Percentiles rank a stretch among this genome's conserved stretches.
phyloP scores from a whole-genome alignment of 345 rosid genomes.

The Kernera saxatilis region DNA sequence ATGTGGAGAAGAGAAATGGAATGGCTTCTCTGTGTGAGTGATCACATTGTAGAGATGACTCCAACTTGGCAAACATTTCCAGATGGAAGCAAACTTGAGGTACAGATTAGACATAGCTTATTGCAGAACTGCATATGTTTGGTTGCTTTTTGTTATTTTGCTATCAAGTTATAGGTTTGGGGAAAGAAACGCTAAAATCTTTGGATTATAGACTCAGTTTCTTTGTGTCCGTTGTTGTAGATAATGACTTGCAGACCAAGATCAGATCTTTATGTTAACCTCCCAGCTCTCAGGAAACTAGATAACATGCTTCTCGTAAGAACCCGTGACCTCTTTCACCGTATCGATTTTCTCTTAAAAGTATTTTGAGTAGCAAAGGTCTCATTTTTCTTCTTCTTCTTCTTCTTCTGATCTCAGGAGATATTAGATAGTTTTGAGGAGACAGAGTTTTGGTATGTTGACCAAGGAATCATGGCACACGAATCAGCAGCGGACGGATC shows the following conservation, averaged over 20 bases:
- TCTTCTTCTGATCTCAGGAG: conserved; percentile 52
- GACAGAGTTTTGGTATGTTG: conserved; percentile 91
- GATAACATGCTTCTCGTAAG: conserved; percentile 98
- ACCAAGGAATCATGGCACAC: conserved; percentile 78
- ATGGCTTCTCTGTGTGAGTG: conserved; percentile 89
- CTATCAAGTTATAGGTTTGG: too few species aligned
- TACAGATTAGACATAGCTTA: conserved; percentile 16
- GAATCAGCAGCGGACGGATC: conserved; percentile 75
- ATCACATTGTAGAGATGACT: conserved; percentile 90
- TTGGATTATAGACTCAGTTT: not conserved
- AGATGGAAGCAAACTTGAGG: conserved; percentile 97
- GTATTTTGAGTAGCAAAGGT: not conserved
- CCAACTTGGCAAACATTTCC: conserved; percentile 98
- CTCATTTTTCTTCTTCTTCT: not conserved
- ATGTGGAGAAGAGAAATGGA: conserved; percentile 99
- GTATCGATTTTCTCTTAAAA: not conserved
- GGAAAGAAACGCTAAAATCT: not conserved
- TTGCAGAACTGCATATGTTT: not conserved
- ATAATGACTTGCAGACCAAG: conserved; percentile 96
- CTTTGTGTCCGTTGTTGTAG: conserved; percentile 36
- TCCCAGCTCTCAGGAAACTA: conserved; percentile 87
- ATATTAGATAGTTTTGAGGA: conserved; percentile 73
- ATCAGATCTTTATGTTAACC: conserved; percentile 81
- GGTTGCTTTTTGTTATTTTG: not conserved
- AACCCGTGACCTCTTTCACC: not conserved